Evolutionary conservation across 345 rosid species (phyloP).

Genomic region (Diplotaxis tenuifolia): DNA sequence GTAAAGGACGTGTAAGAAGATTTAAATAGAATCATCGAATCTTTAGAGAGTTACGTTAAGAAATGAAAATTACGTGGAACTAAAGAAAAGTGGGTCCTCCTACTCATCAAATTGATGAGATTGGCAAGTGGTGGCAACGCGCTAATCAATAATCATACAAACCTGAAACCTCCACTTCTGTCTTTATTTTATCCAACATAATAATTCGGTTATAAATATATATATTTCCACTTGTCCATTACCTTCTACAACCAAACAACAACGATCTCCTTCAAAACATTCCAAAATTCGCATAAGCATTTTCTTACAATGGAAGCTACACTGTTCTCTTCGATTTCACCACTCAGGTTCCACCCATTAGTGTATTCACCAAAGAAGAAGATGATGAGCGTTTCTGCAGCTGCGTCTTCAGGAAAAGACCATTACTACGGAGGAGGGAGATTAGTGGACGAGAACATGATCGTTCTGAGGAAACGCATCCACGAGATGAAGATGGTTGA

Average conservation of each 20-base stretch:
- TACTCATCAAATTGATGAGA: background rate
- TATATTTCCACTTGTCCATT: slow-evolving; percentile 12
- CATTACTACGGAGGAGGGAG: slow-evolving; percentile 38
- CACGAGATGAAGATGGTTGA: slow-evolving; percentile 65
- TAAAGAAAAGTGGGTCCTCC: slow-evolving; percentile 10
- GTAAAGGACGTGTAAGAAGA: slow-evolving; percentile 14
- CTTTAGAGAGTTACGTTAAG: background rate
- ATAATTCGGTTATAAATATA: slow-evolving; percentile 30
- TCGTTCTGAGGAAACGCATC: slow-evolving; percentile 56
- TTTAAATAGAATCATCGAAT: background rate
- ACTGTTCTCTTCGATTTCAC: slow-evolving; percentile 22
- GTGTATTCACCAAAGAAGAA: background rate
- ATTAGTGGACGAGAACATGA: slow-evolving; percentile 61
- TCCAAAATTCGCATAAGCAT: background rate
- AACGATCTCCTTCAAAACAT: background rate
- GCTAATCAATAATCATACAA: slow-evolving; percentile 10
- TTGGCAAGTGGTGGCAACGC: slow-evolving; percentile 20
- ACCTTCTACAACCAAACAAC: slow-evolving; percentile 11
- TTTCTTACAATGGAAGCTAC: slow-evolving; percentile 19
- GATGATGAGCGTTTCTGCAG: background rate
- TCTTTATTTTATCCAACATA: slow-evolving; percentile 1
- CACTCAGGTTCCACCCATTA: slow-evolving; percentile 18
- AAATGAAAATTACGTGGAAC: slow-evolving; percentile 1
- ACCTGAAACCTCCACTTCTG: background rate
- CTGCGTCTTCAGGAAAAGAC: slow-evolving; percentile 20